Evolutionary conservation across 768 basidiomycete species (phyloP).

Genomic region (Termitomyces titanicus): DNA sequence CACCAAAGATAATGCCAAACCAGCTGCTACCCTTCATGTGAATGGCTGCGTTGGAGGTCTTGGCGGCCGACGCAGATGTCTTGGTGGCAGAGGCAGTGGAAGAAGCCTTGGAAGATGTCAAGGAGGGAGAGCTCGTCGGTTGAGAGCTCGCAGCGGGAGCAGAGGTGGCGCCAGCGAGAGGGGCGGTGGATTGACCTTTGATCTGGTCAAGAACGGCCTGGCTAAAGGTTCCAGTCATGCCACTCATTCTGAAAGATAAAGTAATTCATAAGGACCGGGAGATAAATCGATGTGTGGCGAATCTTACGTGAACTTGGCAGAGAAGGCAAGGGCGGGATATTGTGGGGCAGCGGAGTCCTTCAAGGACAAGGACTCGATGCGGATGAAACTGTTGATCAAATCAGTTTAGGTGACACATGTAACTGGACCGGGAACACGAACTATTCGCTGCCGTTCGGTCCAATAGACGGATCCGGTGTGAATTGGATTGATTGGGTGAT

Average conservation of each 20-base stretch:
- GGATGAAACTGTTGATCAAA: conserved; percentile 60
- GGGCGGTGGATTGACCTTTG: conserved; percentile 54
- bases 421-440: conserved; percentile 24
- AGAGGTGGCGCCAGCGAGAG: conserved; percentile 39
- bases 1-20: conserved; percentile 30
- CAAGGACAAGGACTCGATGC: conserved; percentile 55
- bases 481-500: conserved; percentile 42
- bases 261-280: not conserved
- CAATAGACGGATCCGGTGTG: conserved; percentile 47
- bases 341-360: conserved; percentile 50
- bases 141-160: conserved; percentile 21
- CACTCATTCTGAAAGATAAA: conserved; percentile 42
- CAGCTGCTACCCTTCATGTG: conserved; percentile 27
- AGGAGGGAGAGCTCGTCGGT: conserved; percentile 15
- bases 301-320: conserved; percentile 71
- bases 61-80: conserved; percentile 11
- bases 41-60: conserved; percentile 22
- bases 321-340: conserved; percentile 69
- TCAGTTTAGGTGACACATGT: not conserved
- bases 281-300: not conserved
- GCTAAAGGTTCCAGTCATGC: conserved; percentile 73
- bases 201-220: conserved; percentile 52
- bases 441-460: conserved; percentile 56
- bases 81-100: conserved; percentile 14
- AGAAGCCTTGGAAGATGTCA: conserved; percentile 17